Conservation (phyloP, 768 basidiomycete species). For the Boletus tomentosulus region DNA sequence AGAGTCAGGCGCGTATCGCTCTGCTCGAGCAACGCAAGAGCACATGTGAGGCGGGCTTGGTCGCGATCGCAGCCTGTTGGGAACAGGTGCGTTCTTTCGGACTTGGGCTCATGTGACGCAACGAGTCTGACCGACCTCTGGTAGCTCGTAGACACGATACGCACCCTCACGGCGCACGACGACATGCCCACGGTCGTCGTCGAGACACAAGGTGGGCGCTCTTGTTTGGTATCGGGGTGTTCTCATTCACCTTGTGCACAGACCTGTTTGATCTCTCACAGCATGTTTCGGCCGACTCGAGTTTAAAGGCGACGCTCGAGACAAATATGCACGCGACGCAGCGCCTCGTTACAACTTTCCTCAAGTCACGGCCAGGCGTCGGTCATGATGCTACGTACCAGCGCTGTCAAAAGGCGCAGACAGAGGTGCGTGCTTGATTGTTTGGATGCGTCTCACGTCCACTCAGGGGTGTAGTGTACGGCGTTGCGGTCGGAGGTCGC, state of each 20-base stretch:
- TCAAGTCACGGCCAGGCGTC: slow-evolving; percentile 33
- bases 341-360: slow-evolving; percentile 55
- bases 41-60: slow-evolving; percentile 65
- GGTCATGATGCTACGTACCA: slow-evolving; percentile 39
- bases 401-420: slow-evolving; percentile 50
- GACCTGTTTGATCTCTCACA: slow-evolving; percentile 32
- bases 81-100: slow-evolving; percentile 50
- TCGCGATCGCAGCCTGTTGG: slow-evolving; percentile 79
- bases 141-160: slow-evolving; percentile 66
- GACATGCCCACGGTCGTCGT: slow-evolving; percentile 41
- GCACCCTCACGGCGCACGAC: slow-evolving; percentile 51
- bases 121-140: not conserved
- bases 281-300: slow-evolving; percentile 28
- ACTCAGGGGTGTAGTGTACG: slow-evolving; percentile 42
- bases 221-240: not conserved
- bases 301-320: slow-evolving; percentile 42
- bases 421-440: slow-evolving; percentile 46
- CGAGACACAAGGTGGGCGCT: slow-evolving; percentile 38
- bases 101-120: too few relatives aligned
- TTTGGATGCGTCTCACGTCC: not conserved
- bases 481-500: slow-evolving; percentile 57
- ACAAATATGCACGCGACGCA: slow-evolving; percentile 56
- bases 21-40: slow-evolving; percentile 63
- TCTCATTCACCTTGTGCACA: slow-evolving; percentile 4
- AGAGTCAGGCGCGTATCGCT: slow-evolving; percentile 54